These are phyloP conservation scores for Daldinia grandis DNA, from an alignment of 495 filamentous ascomycete genomes.

Conservation along the genomic window DNA sequence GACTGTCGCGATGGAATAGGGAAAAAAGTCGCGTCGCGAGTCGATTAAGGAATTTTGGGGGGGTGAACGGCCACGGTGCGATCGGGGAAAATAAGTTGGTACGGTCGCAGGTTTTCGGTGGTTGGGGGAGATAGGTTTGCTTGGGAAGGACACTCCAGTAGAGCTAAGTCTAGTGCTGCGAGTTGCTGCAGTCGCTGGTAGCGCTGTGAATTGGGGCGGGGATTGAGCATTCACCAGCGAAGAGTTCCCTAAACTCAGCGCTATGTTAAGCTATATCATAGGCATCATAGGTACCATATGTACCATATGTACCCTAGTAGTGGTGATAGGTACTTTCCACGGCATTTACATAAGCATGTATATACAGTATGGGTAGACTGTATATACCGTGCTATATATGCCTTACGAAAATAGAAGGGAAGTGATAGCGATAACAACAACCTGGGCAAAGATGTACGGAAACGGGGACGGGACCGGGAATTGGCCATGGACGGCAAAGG, in stretches of 20 bases:
- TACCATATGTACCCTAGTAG: neutral
- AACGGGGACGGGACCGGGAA: slow-evolving; percentile 2
- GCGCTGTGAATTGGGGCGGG: slow-evolving; percentile 2
- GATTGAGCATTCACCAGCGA: slow-evolving; percentile 2
- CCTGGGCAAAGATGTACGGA: neutral
- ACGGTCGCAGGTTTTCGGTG: slow-evolving; percentile 33
- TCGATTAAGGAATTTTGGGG: slow-evolving; percentile 42
- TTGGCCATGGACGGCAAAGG: neutral
- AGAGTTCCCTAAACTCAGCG: slow-evolving; percentile 2
- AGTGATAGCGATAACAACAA: slow-evolving; percentile 10
- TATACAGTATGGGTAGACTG: slow-evolving; percentile 12
- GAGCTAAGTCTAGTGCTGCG: slow-evolving; percentile 12
- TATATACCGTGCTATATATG: neutral
- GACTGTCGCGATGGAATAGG: slow-evolving; percentile 57
- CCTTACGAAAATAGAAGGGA: slow-evolving; percentile 7
- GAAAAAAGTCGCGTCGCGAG: slow-evolving; percentile 62
- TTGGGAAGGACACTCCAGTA: slow-evolving; percentile 2
- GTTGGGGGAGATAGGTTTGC: slow-evolving; percentile 36
- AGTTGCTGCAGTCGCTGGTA: neutral
- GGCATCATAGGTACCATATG: neutral
- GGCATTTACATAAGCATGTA: neutral
- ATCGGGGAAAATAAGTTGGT: slow-evolving; percentile 48
- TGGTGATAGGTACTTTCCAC: neutral
- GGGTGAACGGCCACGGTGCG: slow-evolving; percentile 39
- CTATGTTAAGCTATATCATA: neutral